phyloP scores from a whole-genome alignment of 2,329 filamentous ascomycete species.

The Botrytis medusae region DNA sequence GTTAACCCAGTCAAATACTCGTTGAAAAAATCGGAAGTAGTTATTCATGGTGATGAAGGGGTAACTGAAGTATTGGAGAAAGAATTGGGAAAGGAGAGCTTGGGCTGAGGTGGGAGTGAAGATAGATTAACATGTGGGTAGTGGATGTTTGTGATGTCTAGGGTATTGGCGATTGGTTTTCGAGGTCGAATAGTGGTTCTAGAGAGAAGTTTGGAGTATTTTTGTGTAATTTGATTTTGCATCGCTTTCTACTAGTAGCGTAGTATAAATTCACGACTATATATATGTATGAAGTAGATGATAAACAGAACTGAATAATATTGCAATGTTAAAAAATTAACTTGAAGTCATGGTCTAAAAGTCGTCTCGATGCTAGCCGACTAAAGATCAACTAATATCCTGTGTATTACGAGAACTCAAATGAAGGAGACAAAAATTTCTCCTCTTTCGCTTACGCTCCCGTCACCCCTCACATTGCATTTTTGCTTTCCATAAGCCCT shows the following conservation, averaged over 20 bases:
- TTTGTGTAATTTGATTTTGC: background rate
- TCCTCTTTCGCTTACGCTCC: background rate
- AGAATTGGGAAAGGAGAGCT: background rate
- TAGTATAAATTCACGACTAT: background rate
- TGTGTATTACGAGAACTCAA: background rate
- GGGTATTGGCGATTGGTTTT: background rate
- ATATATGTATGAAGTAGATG: background rate
- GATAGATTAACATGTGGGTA: rapidly evolving
- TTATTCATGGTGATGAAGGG: background rate
- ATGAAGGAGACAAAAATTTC: background rate
- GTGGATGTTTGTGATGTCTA: background rate
- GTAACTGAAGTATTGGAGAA: slow-evolving; percentile 9
- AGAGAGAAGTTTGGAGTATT: rapidly evolving
- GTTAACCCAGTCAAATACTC: slow-evolving; percentile 17
- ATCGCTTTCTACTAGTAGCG: background rate
- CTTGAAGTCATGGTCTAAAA: background rate
- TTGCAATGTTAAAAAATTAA: background rate
- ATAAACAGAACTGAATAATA: no score
- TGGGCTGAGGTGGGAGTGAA: background rate
- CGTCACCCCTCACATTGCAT: no score
- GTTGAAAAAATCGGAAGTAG: background rate
- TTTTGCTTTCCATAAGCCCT: background rate
- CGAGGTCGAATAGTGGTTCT: rapidly evolving
- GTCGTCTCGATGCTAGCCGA: background rate
- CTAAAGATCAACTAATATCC: background rate